A percentile compares a stretch with the other conserved stretches of the same genome.
These are phyloP conservation scores for Stropharia rugosoannulata DNA, from an alignment of 768 basidiomycete species.

Conservation along the genomic window DNA sequence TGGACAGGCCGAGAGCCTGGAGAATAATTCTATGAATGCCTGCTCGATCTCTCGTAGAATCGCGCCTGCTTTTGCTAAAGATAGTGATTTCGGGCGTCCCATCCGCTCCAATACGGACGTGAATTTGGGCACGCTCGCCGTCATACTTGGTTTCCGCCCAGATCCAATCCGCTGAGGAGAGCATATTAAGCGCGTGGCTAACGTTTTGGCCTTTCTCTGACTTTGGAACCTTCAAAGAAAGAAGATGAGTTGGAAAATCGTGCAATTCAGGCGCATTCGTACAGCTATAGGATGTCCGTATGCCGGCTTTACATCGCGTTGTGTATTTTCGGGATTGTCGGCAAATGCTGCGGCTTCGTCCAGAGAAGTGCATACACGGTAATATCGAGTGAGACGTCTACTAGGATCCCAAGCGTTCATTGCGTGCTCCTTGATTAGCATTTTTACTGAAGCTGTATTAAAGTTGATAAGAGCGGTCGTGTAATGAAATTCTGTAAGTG, in stretches of 20 bases:
- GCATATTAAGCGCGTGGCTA: slow-evolving; percentile 48
- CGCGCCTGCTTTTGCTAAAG: slow-evolving; percentile 84
- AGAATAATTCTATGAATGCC: slow-evolving; percentile 65
- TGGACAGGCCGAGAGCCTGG: slow-evolving; percentile 45
- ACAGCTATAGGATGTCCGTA: slow-evolving; percentile 69
- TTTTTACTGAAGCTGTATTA: slow-evolving; percentile 54
- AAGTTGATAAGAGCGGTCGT: slow-evolving; percentile 50
- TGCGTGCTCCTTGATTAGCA: slow-evolving; percentile 60
- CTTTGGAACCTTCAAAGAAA: slow-evolving; percentile 67
- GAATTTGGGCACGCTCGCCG: slow-evolving; percentile 93
- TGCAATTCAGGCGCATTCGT: background rate
- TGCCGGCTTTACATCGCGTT: slow-evolving; percentile 32
- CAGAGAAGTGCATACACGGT: slow-evolving; percentile 53
- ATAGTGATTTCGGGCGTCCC: slow-evolving; percentile 58
- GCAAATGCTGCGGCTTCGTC: slow-evolving; percentile 52
- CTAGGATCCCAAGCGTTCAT: slow-evolving; percentile 74
- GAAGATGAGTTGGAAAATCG: background rate
- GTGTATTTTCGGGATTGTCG: slow-evolving; percentile 22
- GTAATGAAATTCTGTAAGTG: slow-evolving; percentile 51
- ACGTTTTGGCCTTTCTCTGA: slow-evolving; percentile 72
- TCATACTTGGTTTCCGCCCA: slow-evolving; percentile 96
- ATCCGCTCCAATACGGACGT: slow-evolving; percentile 53
- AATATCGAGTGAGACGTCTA: slow-evolving; percentile 50
- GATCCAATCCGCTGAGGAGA: slow-evolving; percentile 42
- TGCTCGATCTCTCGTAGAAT: slow-evolving; percentile 76